Conservation (phyloP, 2,329 filamentous ascomycete species). For the Claviceps sp. region DNA sequence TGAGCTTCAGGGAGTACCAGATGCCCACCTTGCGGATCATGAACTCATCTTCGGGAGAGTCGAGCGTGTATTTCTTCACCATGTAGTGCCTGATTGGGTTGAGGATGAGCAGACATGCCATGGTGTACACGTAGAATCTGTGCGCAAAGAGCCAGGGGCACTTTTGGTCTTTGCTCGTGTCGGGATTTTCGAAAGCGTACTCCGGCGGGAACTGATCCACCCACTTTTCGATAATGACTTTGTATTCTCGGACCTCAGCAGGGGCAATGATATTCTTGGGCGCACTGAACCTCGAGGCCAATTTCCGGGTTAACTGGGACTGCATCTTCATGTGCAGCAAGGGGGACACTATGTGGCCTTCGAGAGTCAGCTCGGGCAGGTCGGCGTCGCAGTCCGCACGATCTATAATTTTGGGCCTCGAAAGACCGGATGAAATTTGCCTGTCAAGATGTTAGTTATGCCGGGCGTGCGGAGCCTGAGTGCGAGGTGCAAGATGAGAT, state of each 20-base stretch:
- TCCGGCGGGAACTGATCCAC: conserved; percentile 26
- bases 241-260: conserved; percentile 16
- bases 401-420: conserved; percentile 17
- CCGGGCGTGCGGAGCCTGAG: too few species aligned
- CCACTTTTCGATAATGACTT: conserved; percentile 24
- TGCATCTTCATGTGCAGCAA: conserved; percentile 19
- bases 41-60: conserved; percentile 18
- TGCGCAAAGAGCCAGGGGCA: conserved; percentile 31
- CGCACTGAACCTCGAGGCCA: conserved; percentile 13
- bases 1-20: conserved; percentile 26
- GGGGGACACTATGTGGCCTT: conserved; percentile 15
- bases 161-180: conserved; percentile 24
- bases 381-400: conserved; percentile 14
- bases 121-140: conserved; percentile 30
- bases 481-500: too few species aligned
- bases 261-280: conserved; percentile 15
- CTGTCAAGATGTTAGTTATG: conserved; percentile 7
- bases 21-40: conserved; percentile 26
- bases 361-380: conserved; percentile 17
- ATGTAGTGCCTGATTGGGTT: conserved; percentile 33
- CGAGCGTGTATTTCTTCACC: conserved; percentile 19
- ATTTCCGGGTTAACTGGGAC: conserved; percentile 12
- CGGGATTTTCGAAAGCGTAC: conserved; percentile 25
- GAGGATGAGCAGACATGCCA: conserved; percentile 31
- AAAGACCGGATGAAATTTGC: conserved; percentile 21